Conservation (phyloP, 768 basidiomycete genomes). For the Tylopilus sp. region DNA sequence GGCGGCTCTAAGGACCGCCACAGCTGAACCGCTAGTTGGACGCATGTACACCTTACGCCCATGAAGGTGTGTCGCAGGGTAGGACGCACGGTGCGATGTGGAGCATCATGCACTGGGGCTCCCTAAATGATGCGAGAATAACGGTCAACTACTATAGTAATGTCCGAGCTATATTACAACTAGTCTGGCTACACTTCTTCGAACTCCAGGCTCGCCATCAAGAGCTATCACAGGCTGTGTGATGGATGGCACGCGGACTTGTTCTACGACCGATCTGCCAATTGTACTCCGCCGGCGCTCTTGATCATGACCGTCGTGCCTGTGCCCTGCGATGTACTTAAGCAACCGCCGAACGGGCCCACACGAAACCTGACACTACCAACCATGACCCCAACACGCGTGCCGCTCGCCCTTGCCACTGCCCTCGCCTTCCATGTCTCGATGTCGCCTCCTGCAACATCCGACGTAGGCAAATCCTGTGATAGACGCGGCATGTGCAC, state of each 20-base stretch:
- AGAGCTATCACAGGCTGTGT: not conserved
- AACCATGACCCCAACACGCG: slow-evolving; percentile 31
- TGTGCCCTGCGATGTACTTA: not conserved
- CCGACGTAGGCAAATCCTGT: slow-evolving; percentile 1
- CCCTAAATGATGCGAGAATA: no score
- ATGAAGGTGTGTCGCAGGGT: no score
- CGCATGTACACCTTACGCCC: no score
- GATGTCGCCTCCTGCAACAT: slow-evolving; percentile 37
- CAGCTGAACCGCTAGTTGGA: no score
- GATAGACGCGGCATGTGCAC: slow-evolving; percentile 23
- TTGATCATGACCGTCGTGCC: not conserved
- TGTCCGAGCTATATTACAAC: no score
- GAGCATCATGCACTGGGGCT: no score
- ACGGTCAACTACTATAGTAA: no score
- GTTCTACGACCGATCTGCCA: not conserved
- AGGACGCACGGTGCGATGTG: no score
- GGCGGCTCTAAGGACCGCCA: no score
- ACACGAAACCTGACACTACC: not conserved
- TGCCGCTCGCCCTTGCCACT: slow-evolving; percentile 43
- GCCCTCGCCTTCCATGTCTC: slow-evolving; percentile 43
- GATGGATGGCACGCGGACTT: not conserved
- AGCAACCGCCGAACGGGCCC: not conserved
- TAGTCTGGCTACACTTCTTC: no score
- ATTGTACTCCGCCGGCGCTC: not conserved
- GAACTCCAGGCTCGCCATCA: no score